phyloP scores from a whole-genome alignment of 192 early-diverging fungal genomes.

The Podila epicladia region DNA sequence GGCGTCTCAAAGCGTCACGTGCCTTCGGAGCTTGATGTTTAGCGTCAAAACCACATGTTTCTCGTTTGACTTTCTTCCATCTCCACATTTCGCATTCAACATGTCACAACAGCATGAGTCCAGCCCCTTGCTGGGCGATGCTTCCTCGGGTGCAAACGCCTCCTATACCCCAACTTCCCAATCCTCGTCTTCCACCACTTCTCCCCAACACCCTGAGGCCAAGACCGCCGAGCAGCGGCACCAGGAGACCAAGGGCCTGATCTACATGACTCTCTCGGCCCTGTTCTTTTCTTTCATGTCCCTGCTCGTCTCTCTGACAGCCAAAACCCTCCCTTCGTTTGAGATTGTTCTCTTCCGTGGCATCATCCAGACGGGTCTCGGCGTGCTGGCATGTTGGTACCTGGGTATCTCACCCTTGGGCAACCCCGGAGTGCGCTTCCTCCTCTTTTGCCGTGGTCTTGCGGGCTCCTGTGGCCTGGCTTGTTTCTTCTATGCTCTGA shows the following conservation, averaged over 20 bases:
- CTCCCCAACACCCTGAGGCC: no score
- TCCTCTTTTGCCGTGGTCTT: slow-evolving; percentile 70
- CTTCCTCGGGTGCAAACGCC: no score
- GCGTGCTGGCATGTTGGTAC: slow-evolving; percentile 62
- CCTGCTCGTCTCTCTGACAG: slow-evolving; percentile 73
- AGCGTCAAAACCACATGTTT: no score
- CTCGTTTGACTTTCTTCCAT: no score
- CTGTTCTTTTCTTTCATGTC: slow-evolving; percentile 79
- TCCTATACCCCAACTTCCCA: no score
- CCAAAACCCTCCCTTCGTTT: slow-evolving; percentile 66
- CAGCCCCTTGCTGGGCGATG: no score
- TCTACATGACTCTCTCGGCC: slow-evolving; percentile 75
- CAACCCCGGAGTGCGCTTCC: slow-evolving; percentile 54
- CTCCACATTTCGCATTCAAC: no score
- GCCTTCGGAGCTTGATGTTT: no score
- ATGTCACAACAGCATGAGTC: no score
- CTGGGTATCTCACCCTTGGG: slow-evolving; percentile 66
- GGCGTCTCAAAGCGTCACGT: no score
- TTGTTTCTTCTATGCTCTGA: slow-evolving; percentile 76
- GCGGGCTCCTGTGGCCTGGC: slow-evolving; percentile 74
- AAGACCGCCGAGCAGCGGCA: slow-evolving; percentile 15
- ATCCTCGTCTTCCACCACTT: no score
- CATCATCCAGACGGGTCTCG: slow-evolving; percentile 69
- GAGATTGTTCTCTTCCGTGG: slow-evolving; percentile 81
- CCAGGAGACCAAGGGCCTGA: slow-evolving; percentile 55